Percentiles rank a stretch among this genome's conserved stretches.
phyloP scores from a whole-genome alignment of 768 basidiomycete genomes.

The Mycena crocata region DNA sequence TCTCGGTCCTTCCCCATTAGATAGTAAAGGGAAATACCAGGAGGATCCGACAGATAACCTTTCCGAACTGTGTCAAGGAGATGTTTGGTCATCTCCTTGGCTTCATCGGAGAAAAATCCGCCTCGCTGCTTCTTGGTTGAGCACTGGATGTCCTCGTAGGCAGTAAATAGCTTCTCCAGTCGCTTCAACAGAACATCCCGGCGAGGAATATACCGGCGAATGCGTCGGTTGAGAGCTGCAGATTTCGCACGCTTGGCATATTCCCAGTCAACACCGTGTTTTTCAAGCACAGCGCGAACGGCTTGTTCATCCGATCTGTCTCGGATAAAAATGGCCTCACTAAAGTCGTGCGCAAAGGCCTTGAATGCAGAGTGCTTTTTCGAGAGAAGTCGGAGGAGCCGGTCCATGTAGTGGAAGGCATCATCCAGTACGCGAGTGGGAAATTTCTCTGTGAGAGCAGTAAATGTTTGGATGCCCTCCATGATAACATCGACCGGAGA shows the following conservation, averaged over 20 bases:
- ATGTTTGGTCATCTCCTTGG: neutral
- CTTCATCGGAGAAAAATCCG: neutral
- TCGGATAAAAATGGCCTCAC: conserved; percentile 20
- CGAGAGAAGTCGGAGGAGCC: too few relatives aligned
- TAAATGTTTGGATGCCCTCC: too few relatives aligned
- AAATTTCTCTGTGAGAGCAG: too few relatives aligned
- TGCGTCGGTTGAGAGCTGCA: neutral
- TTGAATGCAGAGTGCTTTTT: conserved; percentile 23
- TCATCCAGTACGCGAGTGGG: too few relatives aligned
- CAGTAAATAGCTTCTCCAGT: neutral
- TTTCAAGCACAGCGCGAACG: neutral
- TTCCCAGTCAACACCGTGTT: neutral
- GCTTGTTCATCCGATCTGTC: conserved; percentile 6
- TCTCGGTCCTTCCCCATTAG: too few relatives aligned
- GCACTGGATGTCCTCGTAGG: neutral
- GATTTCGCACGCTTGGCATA: neutral
- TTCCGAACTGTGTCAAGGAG: too few relatives aligned
- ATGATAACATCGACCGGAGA: too few relatives aligned
- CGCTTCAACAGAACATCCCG: neutral
- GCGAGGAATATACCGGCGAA: neutral
- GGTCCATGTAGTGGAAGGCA: too few relatives aligned
- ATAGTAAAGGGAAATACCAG: too few relatives aligned
- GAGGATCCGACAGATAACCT: too few relatives aligned
- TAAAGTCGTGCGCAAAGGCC: too few relatives aligned
- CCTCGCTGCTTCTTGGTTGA: neutral